A percentile compares a stretch with the other conserved stretches of the same genome.
Conservation (phyloP, 768 basidiomycete genomes). For the Pulveroboletus sp. region DNA sequence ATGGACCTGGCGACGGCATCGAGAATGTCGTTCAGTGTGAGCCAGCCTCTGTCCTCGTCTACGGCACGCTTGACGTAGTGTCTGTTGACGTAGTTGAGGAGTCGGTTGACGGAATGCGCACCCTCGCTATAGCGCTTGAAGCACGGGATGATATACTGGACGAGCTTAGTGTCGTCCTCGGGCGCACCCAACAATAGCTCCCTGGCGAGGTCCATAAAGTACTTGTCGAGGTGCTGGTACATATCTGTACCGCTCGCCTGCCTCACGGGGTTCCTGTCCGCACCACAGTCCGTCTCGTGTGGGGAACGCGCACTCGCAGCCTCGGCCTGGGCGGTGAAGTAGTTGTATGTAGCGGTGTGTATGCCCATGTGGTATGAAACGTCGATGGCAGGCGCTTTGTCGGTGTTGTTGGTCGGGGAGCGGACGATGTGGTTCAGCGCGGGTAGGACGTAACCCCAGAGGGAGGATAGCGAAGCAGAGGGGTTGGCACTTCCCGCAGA, state of each 20-base stretch:
- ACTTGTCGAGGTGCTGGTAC: constrained; percentile 69
- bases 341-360: constrained; percentile 80
- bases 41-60: constrained; percentile 78
- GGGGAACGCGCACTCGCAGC: constrained; percentile 27
- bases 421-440: constrained; percentile 75
- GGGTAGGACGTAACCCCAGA: constrained; percentile 74
- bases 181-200: constrained; percentile 62
- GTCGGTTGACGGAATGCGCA: constrained; percentile 61
- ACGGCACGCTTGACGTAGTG: constrained; percentile 73
- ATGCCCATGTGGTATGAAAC: constrained; percentile 70
- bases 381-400: constrained; percentile 68
- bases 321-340: constrained; percentile 62
- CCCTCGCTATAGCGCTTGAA: constrained; percentile 70
- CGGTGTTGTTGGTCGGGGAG: constrained; percentile 52
- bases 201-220: constrained; percentile 55
- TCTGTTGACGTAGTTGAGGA: constrained; percentile 67
- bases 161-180: constrained; percentile 58
- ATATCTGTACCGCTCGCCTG: constrained; percentile 57
- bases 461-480: constrained; percentile 60
- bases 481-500: constrained; percentile 68
- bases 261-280: constrained; percentile 26
- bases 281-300: constrained; percentile 6
- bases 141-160: constrained; percentile 66
- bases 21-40: constrained; percentile 60
- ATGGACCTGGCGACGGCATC: constrained; percentile 54